phyloP scores from a whole-genome alignment of 2,329 filamentous ascomycete genomes.

The Pseudopyricularia cyperi region DNA sequence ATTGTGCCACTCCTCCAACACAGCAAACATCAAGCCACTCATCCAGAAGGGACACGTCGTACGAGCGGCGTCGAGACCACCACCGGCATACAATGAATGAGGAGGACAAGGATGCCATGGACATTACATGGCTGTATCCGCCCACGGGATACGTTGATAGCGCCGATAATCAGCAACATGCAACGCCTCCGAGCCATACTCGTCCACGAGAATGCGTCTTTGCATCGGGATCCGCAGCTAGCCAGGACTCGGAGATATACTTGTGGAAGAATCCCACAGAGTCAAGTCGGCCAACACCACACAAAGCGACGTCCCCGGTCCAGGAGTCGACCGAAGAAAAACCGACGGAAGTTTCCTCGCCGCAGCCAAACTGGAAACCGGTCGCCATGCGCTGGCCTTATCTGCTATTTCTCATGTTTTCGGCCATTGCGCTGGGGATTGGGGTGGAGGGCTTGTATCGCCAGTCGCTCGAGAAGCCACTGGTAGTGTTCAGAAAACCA shows the following conservation, averaged over 20 bases:
- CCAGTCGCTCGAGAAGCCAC: constrained; percentile 26
- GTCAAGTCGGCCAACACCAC: constrained; percentile 13
- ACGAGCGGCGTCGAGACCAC: not conserved
- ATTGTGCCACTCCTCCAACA: not conserved
- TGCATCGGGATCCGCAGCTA: no score
- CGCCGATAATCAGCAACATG: not conserved
- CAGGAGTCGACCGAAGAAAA: constrained; percentile 12
- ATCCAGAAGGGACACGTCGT: not conserved
- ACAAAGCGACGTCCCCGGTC: constrained; percentile 23
- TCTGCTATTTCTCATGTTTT: constrained; percentile 34
- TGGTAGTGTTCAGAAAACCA: constrained; percentile 36
- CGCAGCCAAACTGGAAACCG: constrained; percentile 54
- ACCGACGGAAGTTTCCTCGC: constrained; percentile 41
- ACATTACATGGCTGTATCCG: not conserved
- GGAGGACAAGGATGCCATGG: not conserved
- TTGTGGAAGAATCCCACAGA: no score
- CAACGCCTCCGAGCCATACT: constrained; percentile 14
- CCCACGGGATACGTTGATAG: not conserved
- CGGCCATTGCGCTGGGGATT: constrained; percentile 39
- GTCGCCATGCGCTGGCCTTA: constrained; percentile 53
- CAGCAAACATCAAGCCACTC: not conserved
- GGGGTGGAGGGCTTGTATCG: constrained; percentile 43
- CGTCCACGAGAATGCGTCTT: no score
- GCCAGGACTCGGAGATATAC: no score
- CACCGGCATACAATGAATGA: not conserved